These are phyloP conservation scores for Apostasia shenzhenica DNA, from an alignment of 106 monocot species.

Conservation along the genomic window DNA sequence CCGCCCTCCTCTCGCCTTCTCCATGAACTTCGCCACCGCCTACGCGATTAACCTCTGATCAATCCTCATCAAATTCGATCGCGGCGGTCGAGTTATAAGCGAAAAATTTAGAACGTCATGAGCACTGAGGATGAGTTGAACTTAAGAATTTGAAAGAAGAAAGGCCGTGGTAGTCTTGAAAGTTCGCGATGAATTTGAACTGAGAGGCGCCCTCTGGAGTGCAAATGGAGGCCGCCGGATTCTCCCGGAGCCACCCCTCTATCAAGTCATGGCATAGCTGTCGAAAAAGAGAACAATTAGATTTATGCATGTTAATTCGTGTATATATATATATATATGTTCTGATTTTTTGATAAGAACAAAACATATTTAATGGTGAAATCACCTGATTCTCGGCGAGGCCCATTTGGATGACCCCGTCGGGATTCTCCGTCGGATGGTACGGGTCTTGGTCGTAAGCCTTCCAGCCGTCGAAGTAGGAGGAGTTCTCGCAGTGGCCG, in stretches of 20 bases:
- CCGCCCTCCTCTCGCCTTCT: slow-evolving; percentile 52
- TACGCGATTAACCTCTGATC: no score
- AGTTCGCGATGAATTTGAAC: slow-evolving; percentile 63
- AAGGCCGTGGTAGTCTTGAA: slow-evolving; percentile 68
- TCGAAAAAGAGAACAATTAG: not conserved
- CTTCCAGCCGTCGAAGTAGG: slow-evolving; percentile 67
- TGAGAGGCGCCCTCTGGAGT: slow-evolving; percentile 19
- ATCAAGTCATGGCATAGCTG: slow-evolving; percentile 47
- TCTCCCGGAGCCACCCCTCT: slow-evolving; percentile 39
- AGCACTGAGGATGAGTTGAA: not conserved
- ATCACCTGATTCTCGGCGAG: slow-evolving; percentile 63
- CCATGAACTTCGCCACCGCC: slow-evolving; percentile 81
- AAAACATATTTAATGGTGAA: not conserved
- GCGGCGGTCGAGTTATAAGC: not conserved
- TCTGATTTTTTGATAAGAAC: not conserved
- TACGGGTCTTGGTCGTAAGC: slow-evolving; percentile 64
- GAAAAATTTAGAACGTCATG: not conserved
- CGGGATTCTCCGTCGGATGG: slow-evolving; percentile 30
- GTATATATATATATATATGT: not conserved
- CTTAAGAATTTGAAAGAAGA: slow-evolving; percentile 31
- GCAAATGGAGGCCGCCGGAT: slow-evolving; percentile 38
- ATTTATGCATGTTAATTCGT: not conserved
- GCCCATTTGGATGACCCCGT: slow-evolving; percentile 71
- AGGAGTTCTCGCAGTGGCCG: slow-evolving; percentile 63
- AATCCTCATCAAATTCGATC: no score